Evolutionary conservation across 805 yeast genomes (phyloP).

Genomic region (Lachancea meyersii): DNA sequence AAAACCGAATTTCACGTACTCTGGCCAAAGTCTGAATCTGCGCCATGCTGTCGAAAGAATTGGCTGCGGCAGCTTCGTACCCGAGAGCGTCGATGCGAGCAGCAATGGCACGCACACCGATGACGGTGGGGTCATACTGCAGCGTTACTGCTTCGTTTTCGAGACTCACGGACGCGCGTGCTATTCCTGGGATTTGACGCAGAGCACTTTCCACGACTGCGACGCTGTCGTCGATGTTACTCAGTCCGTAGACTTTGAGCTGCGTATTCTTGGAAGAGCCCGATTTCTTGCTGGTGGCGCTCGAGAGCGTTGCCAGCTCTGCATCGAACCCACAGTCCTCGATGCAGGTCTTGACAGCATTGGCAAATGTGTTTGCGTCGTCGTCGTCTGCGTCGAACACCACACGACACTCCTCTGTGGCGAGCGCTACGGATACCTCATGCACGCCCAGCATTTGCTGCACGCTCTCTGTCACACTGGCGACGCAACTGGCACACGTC

Average conservation of each 20-base stretch:
- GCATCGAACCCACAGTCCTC: constrained; percentile 77
- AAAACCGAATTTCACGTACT: constrained; percentile 62
- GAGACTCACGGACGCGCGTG: constrained; percentile 43
- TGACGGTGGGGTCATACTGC: constrained; percentile 41
- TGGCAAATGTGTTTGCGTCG: constrained; percentile 36
- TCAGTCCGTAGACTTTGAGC: constrained; percentile 49
- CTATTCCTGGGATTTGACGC: constrained; percentile 42
- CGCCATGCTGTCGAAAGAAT: constrained; percentile 49
- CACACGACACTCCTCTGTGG: constrained; percentile 67
- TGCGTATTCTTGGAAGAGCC: constrained; percentile 9
- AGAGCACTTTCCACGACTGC: constrained; percentile 45
- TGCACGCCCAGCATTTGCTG: constrained; percentile 44
- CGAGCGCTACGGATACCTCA: constrained; percentile 56
- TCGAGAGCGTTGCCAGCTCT: constrained; percentile 1
- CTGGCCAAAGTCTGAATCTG: constrained; percentile 68
- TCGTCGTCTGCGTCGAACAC: constrained; percentile 36
- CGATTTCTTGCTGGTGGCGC: background rate
- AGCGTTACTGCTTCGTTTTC: constrained; percentile 52
- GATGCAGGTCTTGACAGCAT: constrained; percentile 62
- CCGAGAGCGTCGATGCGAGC: constrained; percentile 46
- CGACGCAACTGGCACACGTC: constrained; percentile 87
- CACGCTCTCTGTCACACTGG: constrained; percentile 54
- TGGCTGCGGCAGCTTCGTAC: constrained; percentile 44
- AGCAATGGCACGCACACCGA: constrained; percentile 63
- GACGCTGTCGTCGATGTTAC: constrained; percentile 54